Conservation (phyloP, 768 basidiomycete genomes). For the Psilocybe cyanescens region DNA sequence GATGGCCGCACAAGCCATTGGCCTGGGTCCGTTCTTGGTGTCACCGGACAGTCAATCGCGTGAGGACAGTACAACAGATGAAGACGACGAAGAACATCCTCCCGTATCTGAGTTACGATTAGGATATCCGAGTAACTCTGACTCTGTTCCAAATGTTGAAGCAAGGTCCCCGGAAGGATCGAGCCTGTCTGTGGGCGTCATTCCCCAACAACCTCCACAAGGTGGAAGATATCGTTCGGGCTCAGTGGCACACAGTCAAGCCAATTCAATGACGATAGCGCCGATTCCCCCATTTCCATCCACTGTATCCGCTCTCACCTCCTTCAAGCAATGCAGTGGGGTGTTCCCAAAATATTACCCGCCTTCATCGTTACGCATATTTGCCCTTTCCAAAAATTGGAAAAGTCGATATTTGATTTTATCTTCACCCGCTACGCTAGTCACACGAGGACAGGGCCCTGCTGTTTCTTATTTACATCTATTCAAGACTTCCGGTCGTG, state of each 20-base stretch:
- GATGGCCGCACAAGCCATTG: conserved; percentile 77
- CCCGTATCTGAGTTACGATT: conserved; percentile 18
- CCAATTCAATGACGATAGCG: conserved; percentile 37
- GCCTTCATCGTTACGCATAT: conserved; percentile 69
- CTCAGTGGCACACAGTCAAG: conserved; percentile 42
- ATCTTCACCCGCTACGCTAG: conserved; percentile 45
- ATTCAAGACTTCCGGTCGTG: conserved; percentile 63
- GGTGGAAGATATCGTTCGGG: conserved; percentile 40
- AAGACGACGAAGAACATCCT: conserved; percentile 38
- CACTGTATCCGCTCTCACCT: conserved; percentile 49
- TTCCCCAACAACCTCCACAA: conserved; percentile 21
- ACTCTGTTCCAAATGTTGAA: conserved; percentile 22
- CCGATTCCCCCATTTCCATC: conserved; percentile 69
- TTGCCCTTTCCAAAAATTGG: conserved; percentile 77
- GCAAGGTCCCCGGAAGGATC: conserved; percentile 35
- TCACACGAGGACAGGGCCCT: conserved; percentile 39
- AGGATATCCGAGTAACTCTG: conserved; percentile 23
- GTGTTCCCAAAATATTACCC: conserved; percentile 72
- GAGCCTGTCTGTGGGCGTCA: conserved; percentile 33
- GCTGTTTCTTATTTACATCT: conserved; percentile 68
- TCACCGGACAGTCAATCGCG: conserved; percentile 40
- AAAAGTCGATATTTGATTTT: conserved; percentile 66
- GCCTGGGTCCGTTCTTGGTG: conserved; percentile 59
- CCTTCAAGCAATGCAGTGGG: conserved; percentile 56
- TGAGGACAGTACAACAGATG: conserved; percentile 39